Conservation (phyloP, 176 grass and related monocot genomes). For the Aegilops umbellulata region DNA sequence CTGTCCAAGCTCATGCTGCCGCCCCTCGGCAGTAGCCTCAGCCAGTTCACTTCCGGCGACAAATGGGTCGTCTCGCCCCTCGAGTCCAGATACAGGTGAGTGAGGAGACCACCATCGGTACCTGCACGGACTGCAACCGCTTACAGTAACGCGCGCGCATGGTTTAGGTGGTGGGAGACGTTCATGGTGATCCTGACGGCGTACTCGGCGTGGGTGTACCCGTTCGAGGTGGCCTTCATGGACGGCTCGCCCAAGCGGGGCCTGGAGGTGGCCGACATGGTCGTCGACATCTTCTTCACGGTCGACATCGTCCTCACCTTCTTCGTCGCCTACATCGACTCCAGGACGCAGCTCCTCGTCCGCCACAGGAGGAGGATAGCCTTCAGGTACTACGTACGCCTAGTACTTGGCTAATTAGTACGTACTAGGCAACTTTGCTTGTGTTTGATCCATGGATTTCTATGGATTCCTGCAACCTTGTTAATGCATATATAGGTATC, state of each 20-base stretch:
- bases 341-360: conserved; percentile 76
- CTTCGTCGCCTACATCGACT: conserved; percentile 90
- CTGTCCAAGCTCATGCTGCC: conserved; percentile 84
- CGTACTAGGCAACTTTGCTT: not conserved
- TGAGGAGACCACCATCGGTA: not conserved
- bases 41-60: conserved; percentile 26
- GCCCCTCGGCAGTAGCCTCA: conserved; percentile 57
- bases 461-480: not conserved
- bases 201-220: conserved; percentile 98
- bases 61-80: conserved; percentile 67
- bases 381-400: conserved; percentile 39
- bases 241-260: conserved; percentile 68
- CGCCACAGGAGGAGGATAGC: conserved; percentile 61
- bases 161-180: conserved; percentile 80
- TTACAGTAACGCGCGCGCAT: not conserved
- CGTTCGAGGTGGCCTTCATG: conserved; percentile 96
- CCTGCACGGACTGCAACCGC: not conserved
- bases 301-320: conserved; percentile 87
- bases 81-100: conserved; percentile 79
- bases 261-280: conserved; percentile 64
- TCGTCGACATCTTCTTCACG: conserved; percentile 76
- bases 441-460: not conserved
- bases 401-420: no score
- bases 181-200: conserved; percentile 89
- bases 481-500: conserved; percentile 40